Evolutionary conservation across 306 rosid genomes (phyloP), one percentile per base, ranked within the genome.

Genomic region (Mucuna pruriens): DNA sequence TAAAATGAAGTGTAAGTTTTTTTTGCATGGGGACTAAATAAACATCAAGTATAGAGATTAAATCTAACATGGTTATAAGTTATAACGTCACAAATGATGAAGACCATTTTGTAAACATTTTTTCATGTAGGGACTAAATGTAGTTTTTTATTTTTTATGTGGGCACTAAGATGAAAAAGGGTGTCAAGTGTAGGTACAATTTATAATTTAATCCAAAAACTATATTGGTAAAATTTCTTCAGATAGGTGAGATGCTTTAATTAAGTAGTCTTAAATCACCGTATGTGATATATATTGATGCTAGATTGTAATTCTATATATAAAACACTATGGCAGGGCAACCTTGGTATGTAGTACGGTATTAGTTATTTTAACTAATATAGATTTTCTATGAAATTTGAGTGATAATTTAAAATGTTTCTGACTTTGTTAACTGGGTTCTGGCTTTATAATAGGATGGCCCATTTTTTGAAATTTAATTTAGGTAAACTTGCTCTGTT

Each of bases 261-360:
- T 48, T 42, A 66, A 63, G 68, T 44, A 74, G 29, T 80, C 51
- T 74, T 69, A 82, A 58, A 74, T 82, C 70, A 52, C 17, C 52
- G 45, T 36, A 68, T 73, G 29, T 61, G 39, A 29, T 58, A 78
- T 77, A 66, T 72, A 65, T 57, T 58, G 70, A 78, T 60, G 75
- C 42, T 63, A 58, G 61, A 46, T 82, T 48, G 36, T 39, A 20
- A 22, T 42, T 48, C 23, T 58, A 25, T 60, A 17, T 58, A 49
- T 16, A 45, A 46, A 10, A 9, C 74, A 55, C 62, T 75, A 17
- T 65, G 72, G 72, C 57, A 71, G 29, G 80, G 69, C 51, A 61
- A 45, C 40, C 66, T 20, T 44, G 58, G 34, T 54, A 33, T 62
- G 62, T 29, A 74, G 71, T 77, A 20, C 49, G 71, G 58, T 60